Evolutionary conservation across 2,329 filamentous ascomycete genomes (phyloP).

Genomic region (Ascochyta clinopodiicola): DNA sequence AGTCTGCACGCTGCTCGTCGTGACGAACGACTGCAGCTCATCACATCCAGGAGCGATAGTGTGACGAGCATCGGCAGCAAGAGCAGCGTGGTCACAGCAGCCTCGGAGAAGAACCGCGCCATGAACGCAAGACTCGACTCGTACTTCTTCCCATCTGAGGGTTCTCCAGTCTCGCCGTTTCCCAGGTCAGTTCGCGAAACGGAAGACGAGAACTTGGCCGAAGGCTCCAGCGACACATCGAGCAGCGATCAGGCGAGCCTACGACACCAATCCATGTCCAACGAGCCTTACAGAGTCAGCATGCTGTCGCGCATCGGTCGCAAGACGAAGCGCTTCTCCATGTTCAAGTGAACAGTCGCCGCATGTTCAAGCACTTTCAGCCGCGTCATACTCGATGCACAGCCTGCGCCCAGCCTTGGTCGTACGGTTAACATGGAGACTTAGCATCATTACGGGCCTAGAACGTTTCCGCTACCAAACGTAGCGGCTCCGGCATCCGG

Average conservation of each 20-base stretch:
- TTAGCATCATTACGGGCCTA: slow-evolving; percentile 26
- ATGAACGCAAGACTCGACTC: slow-evolving; percentile 50
- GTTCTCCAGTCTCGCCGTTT: slow-evolving; percentile 33
- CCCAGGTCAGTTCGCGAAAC: slow-evolving; percentile 36
- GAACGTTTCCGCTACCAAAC: slow-evolving; percentile 22
- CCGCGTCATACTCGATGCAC: slow-evolving; percentile 27
- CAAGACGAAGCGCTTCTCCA: slow-evolving; percentile 47
- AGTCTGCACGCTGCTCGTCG: slow-evolving; percentile 46
- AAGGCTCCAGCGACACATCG: slow-evolving; percentile 45
- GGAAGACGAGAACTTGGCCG: slow-evolving; percentile 37
- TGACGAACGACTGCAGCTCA: slow-evolving; percentile 46
- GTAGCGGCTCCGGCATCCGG: slow-evolving; percentile 19
- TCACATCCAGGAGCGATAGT: slow-evolving; percentile 46
- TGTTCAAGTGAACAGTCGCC: slow-evolving; percentile 44
- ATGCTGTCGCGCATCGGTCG: slow-evolving; percentile 44
- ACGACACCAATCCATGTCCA: slow-evolving; percentile 39
- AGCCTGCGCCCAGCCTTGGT: slow-evolving; percentile 24
- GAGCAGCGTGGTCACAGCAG: slow-evolving; percentile 42
- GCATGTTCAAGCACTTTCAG: slow-evolving; percentile 3
- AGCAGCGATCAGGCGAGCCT: slow-evolving; percentile 42
- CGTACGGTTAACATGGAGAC: slow-evolving; percentile 21
- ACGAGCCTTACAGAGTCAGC: slow-evolving; percentile 38
- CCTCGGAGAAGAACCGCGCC: slow-evolving; percentile 49
- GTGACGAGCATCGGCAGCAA: slow-evolving; percentile 44
- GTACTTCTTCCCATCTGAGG: slow-evolving; percentile 43